A percentile compares a stretch with the other conserved stretches of the same genome.
These are phyloP conservation scores for Physaria fendleri DNA, from an alignment of 345 rosid genomes.

Conservation along the genomic window DNA sequence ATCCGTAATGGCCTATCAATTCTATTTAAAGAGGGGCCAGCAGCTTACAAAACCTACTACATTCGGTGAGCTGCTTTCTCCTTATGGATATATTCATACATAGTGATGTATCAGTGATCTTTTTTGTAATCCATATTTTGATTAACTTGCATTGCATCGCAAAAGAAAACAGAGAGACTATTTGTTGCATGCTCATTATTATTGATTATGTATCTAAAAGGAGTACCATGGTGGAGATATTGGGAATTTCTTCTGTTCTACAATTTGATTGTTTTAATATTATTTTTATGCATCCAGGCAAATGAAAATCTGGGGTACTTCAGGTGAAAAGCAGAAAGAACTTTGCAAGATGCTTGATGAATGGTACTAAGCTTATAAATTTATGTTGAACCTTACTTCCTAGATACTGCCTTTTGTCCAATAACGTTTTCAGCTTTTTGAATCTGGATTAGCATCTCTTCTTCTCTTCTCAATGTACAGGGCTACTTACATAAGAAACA, in stretches of 20 bases:
- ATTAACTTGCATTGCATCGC: slow-evolving; percentile 5
- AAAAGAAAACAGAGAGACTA: neutral
- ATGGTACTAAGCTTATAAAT: slow-evolving; percentile 45
- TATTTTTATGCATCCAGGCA: slow-evolving; percentile 47
- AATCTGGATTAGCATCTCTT: neutral
- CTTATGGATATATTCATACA: slow-evolving; percentile 1
- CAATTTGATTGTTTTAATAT: neutral
- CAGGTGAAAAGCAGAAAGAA: slow-evolving; percentile 72
- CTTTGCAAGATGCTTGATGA: slow-evolving; percentile 94
- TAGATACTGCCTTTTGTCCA: neutral
- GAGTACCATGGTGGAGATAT: too few species aligned
- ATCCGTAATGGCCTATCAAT: slow-evolving; percentile 85
- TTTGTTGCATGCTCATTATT: slow-evolving; percentile 1
- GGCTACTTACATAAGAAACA: slow-evolving; percentile 68
- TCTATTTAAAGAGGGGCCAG: slow-evolving; percentile 85
- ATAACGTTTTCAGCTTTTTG: neutral
- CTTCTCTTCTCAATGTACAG: slow-evolving; percentile 32
- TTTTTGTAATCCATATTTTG: slow-evolving; percentile 5
- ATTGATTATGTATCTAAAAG: slow-evolving; percentile 2
- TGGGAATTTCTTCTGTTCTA: too few species aligned
- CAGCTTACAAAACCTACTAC: slow-evolving; percentile 75
- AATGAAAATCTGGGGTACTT: slow-evolving; percentile 85
- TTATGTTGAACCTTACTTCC: neutral
- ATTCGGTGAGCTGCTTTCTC: slow-evolving; percentile 41
- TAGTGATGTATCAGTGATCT: neutral